These are phyloP conservation scores for Phaeophleospora eucalypticola DNA, from an alignment of 2,329 filamentous ascomycete genomes.

Conservation along the genomic window DNA sequence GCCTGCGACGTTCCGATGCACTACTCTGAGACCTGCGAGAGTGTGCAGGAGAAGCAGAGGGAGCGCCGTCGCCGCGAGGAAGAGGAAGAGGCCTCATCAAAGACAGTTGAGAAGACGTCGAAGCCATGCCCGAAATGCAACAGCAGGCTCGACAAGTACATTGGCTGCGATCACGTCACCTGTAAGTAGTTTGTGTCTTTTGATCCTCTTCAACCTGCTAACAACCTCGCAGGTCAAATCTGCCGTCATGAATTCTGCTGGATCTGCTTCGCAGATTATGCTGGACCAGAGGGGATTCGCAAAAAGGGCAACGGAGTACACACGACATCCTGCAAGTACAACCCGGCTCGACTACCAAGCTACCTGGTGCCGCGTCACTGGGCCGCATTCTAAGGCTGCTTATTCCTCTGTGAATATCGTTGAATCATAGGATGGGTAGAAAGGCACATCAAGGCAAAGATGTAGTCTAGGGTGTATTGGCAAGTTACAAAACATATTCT, in stretches of 20 bases:
- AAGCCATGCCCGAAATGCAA: conserved; percentile 21
- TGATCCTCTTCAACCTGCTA: not conserved
- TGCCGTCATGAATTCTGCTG: conserved; percentile 18
- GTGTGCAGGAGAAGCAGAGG: conserved; percentile 2
- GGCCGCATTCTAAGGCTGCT: too few relatives aligned
- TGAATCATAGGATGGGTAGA: not conserved
- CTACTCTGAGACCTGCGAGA: conserved; percentile 7
- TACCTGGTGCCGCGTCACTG: not conserved
- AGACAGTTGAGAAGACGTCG: conserved; percentile 3
- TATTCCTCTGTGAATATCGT: too few relatives aligned
- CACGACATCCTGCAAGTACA: not conserved
- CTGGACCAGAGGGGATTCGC: not conserved
- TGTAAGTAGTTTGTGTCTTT: conserved; percentile 15
- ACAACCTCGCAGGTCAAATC: conserved; percentile 1
- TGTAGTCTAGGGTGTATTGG: not conserved
- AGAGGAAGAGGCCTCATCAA: not conserved
- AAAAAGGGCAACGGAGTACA: conserved; percentile 4
- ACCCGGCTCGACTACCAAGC: not conserved
- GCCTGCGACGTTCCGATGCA: conserved; percentile 13
- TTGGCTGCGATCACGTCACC: conserved; percentile 22
- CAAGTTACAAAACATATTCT: not conserved
- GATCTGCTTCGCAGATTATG: conserved; percentile 10
- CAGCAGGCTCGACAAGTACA: conserved; percentile 17
- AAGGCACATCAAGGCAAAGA: not conserved
- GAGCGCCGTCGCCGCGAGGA: not conserved